A percentile compares a stretch with the other conserved stretches of the same genome.
These are phyloP conservation scores for Lunularia cruciata DNA, from an alignment of 225 moss, liverwort and hornwort genomes.

Conservation along the genomic window DNA sequence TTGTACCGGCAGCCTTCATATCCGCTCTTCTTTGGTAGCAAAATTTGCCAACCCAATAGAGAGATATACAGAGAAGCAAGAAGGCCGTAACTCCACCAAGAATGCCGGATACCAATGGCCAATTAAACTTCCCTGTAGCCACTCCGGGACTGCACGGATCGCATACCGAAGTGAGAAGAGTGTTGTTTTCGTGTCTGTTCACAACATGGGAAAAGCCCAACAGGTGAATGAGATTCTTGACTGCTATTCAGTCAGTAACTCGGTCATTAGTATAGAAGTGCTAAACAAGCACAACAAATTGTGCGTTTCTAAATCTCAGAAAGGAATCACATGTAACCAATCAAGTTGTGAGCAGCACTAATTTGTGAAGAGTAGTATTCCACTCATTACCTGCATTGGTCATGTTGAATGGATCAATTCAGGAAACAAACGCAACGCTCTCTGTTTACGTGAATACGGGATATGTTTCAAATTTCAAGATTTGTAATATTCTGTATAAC, in stretches of 20 bases:
- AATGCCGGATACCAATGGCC: slow-evolving; percentile 27
- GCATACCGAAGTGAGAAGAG: neutral
- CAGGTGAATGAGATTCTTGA: neutral
- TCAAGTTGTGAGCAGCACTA: too few relatives aligned
- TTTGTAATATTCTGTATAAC: too few relatives aligned
- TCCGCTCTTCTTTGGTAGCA: slow-evolving; percentile 8
- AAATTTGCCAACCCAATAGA: slow-evolving; percentile 16
- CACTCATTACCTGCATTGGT: too few relatives aligned
- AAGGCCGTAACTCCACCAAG: slow-evolving; percentile 27
- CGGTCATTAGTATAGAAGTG: too few relatives aligned
- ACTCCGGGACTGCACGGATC: neutral
- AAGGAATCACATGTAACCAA: too few relatives aligned
- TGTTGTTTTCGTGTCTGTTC: slow-evolving; percentile 2
- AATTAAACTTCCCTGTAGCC: neutral
- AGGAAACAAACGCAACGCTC: too few relatives aligned
- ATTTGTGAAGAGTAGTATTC: too few relatives aligned
- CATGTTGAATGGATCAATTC: too few relatives aligned
- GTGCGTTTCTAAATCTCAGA: too few relatives aligned
- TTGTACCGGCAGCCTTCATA: slow-evolving; percentile 14
- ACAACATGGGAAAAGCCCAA: neutral
- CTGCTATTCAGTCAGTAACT: neutral
- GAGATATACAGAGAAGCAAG: slow-evolving; percentile 22
- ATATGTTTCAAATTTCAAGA: too few relatives aligned
- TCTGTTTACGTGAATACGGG: too few relatives aligned
- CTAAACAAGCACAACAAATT: too few relatives aligned